A percentile compares a stretch with the other conserved stretches of the same genome.
Conservation (phyloP, 2,329 filamentous ascomycete species). For the Venturia nashicola region DNA sequence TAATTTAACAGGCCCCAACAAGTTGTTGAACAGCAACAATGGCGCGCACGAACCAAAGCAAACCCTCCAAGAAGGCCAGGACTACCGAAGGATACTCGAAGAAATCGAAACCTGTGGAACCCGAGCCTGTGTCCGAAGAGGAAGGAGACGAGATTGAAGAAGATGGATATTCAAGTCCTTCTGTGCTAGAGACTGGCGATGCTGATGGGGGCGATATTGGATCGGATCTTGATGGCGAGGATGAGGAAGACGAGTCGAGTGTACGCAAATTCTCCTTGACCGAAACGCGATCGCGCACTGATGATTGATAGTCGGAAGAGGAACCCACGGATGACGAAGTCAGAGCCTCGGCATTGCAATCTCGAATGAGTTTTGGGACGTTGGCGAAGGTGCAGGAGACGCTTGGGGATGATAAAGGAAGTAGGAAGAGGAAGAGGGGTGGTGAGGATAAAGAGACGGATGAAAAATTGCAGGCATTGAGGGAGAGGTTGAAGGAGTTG, state of each 20-base stretch:
- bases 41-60: background rate
- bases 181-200: conserved; percentile 2
- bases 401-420: conserved; percentile 31
- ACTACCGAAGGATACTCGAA: background rate
- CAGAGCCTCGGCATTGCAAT: conserved; percentile 27
- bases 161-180: background rate
- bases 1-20: background rate
- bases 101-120: background rate
- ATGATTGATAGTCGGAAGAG: background rate
- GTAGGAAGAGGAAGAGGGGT: conserved; percentile 31
- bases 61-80: background rate
- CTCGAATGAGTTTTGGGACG: conserved; percentile 74
- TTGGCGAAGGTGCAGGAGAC: conserved; percentile 74
- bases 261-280: background rate
- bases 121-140: background rate
- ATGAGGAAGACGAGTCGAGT: background rate
- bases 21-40: background rate
- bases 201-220: background rate
- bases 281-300: background rate
- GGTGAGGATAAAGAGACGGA: conserved; percentile 27
- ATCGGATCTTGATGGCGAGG: background rate
- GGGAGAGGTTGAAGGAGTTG: conserved; percentile 31
- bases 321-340: background rate
- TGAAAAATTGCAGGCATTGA: conserved; percentile 33
- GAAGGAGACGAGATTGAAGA: background rate